Evolutionary conservation across 208 protist species (phyloP), one percentile per base, ranked within the genome.

Genomic region (Strigomonas culicis): DNA sequence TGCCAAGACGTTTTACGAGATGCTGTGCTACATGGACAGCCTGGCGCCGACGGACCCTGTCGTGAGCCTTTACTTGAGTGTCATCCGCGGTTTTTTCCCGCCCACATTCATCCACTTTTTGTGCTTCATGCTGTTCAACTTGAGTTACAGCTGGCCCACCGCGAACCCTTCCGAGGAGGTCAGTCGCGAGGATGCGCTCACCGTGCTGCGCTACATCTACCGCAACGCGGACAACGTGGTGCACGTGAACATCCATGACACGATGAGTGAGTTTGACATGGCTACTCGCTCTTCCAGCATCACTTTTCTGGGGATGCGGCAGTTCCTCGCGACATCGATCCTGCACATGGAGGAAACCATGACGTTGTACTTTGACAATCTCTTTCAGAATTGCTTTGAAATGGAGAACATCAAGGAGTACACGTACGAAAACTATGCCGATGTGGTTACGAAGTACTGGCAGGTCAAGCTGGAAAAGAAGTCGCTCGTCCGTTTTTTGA

Each of bases 11-110:
- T 53, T 93, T 10, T 96, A 96, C 68, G 90, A 96, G 65, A 79
- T 96, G 53, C 70, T 96, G n/a, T 93, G 86, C 74, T 94, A 82
- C 70, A 70, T 96, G 53, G 88, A 96, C 64, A 85, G 85, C 19
- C 79, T 77, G 39, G 63, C 65, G 2, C 47, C 66, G 3, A 80
- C 75, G 36, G 80, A 91, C 59, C 68, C 63, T 10, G 62, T 94
- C 28, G 58, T 92, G 21, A 69, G 72, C 41, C 65, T 88, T 39
- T 94, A 94, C 66, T 76, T 96, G 34, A 81, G 83, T 32, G 85
- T 87, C 44, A 82, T 93, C 57, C 78, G 90, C 41, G 90, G 90
- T 11, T 93, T 94, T 70, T 63, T 85, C 57, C 80, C 90, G 2
- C 86, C 90, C 21, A 90, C 84, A 24, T 72, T 85, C 53, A 84